These are phyloP conservation scores for Tillandsia fasciculata DNA, from an alignment of 176 grass and related monocot species.

Conservation along the genomic window DNA sequence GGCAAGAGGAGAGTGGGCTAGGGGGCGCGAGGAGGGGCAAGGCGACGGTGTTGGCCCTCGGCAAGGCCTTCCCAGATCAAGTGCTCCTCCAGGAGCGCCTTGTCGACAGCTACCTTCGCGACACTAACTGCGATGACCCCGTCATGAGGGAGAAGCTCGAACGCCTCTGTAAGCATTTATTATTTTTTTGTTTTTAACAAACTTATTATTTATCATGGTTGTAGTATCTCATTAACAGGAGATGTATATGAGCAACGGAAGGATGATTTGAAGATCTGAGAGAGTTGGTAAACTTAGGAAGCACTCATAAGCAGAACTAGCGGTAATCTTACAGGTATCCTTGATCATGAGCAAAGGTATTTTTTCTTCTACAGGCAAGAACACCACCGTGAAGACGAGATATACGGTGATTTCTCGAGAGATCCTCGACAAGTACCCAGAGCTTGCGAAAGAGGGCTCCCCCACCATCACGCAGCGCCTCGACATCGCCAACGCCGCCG, in stretches of 20 bases:
- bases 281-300: too few relatives aligned
- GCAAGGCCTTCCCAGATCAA: slow-evolving; percentile 75
- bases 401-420: slow-evolving; percentile 84
- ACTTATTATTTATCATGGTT: neutral
- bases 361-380: slow-evolving; percentile 42
- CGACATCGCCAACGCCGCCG: slow-evolving; percentile 66
- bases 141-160: slow-evolving; percentile 66
- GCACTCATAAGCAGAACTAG: too few relatives aligned
- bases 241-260: too few relatives aligned
- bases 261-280: too few relatives aligned
- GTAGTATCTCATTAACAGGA: too few relatives aligned
- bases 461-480: slow-evolving; percentile 69
- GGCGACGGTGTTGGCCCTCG: slow-evolving; percentile 65
- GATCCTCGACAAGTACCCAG: slow-evolving; percentile 66
- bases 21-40: slow-evolving; percentile 31
- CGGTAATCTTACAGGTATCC: neutral
- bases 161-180: slow-evolving; percentile 52
- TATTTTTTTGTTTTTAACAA: neutral
- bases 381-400: slow-evolving; percentile 71
- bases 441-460: slow-evolving; percentile 54
- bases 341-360: neutral
- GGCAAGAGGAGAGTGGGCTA: neutral
- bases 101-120: slow-evolving; percentile 55
- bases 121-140: slow-evolving; percentile 51
- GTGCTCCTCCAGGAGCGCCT: slow-evolving; percentile 75